Evolutionary conservation across 2,329 filamentous ascomycete genomes (phyloP).

Genomic region (Ophiostoma triangulosporum): DNA sequence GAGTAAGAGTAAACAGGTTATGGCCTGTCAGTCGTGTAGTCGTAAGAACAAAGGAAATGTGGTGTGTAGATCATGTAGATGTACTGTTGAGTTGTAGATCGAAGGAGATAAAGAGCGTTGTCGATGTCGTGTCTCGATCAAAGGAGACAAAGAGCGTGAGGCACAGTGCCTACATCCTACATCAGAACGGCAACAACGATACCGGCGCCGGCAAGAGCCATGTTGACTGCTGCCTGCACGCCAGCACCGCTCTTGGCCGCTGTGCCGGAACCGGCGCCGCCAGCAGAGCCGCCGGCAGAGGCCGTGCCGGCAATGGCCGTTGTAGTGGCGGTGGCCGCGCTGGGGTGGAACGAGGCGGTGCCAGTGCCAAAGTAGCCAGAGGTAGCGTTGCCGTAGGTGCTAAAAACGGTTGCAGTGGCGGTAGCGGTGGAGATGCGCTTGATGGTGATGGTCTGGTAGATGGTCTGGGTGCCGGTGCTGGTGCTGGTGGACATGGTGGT

Average conservation of each 20-base stretch:
- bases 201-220: conserved; percentile 2
- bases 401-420: background rate
- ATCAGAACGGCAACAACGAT: background rate
- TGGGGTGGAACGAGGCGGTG: background rate
- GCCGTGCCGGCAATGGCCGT: background rate
- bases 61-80: background rate
- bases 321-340: background rate
- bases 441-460: conserved; percentile 31
- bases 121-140: background rate
- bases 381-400: background rate
- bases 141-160: background rate
- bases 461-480: conserved; percentile 36
- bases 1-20: background rate
- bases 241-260: background rate
- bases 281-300: no score
- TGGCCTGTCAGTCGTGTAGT: background rate
- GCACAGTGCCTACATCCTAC: background rate
- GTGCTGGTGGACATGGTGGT: conserved; percentile 29
- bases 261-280: background rate
- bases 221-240: background rate
- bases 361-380: background rate
- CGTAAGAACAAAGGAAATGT: background rate
- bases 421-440: conserved; percentile 14
- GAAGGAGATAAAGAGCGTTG: background rate
- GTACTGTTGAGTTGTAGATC: background rate